phyloP scores from a whole-genome alignment of 2,329 filamentous ascomycete genomes.

The Fusarium avenaceum region DNA sequence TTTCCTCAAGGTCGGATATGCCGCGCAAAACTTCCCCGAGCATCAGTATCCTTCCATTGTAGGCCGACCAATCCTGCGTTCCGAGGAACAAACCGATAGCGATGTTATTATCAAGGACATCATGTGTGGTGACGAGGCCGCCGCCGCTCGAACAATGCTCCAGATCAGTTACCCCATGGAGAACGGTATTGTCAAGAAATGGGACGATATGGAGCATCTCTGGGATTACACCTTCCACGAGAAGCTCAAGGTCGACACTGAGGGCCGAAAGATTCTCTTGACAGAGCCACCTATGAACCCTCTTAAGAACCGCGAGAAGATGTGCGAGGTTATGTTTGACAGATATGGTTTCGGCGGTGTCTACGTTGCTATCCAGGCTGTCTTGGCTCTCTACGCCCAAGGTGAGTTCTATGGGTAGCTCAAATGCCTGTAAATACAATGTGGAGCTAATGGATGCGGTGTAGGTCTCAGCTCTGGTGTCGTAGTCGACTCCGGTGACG shows the following conservation, averaged over 20 bases:
- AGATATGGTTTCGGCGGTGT: constrained; percentile 96
- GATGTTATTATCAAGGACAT: constrained; percentile 90
- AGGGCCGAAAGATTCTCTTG: constrained; percentile 94
- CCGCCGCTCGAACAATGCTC: constrained; percentile 94
- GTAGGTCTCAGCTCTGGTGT: constrained; percentile 89
- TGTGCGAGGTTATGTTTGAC: constrained; percentile 99
- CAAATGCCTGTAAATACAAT: neutral
- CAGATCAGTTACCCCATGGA: constrained; percentile 99
- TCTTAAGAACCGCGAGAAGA: constrained; percentile 94
- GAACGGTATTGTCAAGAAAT: constrained; percentile 99
- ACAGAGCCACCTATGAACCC: constrained; percentile 99
- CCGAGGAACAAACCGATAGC: constrained; percentile 81
- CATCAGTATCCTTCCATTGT: constrained; percentile 99
- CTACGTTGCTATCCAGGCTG: constrained; percentile 97
- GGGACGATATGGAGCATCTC: constrained; percentile 99
- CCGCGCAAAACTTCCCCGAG: constrained; percentile 99
- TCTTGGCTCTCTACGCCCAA: constrained; percentile 95
- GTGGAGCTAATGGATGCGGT: constrained; percentile 27
- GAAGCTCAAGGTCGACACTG: constrained; percentile 93
- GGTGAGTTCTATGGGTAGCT: constrained; percentile 64
- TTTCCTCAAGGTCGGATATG: constrained; percentile 99
- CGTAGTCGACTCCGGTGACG: constrained; percentile 98
- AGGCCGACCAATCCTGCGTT: constrained; percentile 95
- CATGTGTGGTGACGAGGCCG: constrained; percentile 99
- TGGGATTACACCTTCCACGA: constrained; percentile 99